These are phyloP conservation scores for Brassica incana DNA, from an alignment of 345 rosid genomes.

Conservation along the genomic window DNA sequence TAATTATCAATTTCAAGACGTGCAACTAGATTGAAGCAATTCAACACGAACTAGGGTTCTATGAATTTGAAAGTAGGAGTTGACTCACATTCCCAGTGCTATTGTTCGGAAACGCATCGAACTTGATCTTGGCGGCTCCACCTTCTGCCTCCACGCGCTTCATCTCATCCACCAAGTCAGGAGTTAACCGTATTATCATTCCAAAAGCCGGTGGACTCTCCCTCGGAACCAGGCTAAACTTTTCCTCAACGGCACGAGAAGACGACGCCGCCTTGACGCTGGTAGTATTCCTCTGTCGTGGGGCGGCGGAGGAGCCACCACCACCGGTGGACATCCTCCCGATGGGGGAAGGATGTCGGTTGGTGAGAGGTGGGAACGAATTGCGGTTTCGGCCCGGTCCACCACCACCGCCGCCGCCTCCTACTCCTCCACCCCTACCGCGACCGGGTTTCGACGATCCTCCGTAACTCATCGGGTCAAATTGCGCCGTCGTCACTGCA, in stretches of 20 bases:
- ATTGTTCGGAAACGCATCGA: conserved; percentile 66
- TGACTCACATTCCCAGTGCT: conserved; percentile 76
- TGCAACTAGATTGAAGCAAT: neutral
- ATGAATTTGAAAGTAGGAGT: neutral
- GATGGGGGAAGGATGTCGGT: conserved; percentile 43
- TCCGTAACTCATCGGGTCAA: conserved; percentile 38
- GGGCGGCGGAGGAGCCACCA: conserved; percentile 37
- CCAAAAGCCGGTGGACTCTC: conserved; percentile 63
- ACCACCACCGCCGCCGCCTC: conserved; percentile 44
- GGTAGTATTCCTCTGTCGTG: conserved; percentile 38
- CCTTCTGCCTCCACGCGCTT: conserved; percentile 74
- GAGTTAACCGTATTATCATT: conserved; percentile 74
- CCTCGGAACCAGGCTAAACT: conserved; percentile 65
- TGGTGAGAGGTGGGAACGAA: conserved; percentile 51
- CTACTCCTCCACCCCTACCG: conserved; percentile 45
- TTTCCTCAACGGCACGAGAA: conserved; percentile 57
- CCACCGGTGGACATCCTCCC: conserved; percentile 45
- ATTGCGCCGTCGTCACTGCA: conserved; percentile 30
- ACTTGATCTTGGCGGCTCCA: conserved; percentile 75
- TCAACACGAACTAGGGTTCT: conserved; percentile 13
- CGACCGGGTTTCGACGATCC: conserved; percentile 53
- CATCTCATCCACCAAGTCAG: conserved; percentile 93
- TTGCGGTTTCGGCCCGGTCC: conserved; percentile 44
- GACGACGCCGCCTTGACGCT: conserved; percentile 27
- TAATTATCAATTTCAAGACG: conserved; percentile 16